Conservation (phyloP, 371 early-diverging fungal genomes). For the Parasitella parasitica region DNA sequence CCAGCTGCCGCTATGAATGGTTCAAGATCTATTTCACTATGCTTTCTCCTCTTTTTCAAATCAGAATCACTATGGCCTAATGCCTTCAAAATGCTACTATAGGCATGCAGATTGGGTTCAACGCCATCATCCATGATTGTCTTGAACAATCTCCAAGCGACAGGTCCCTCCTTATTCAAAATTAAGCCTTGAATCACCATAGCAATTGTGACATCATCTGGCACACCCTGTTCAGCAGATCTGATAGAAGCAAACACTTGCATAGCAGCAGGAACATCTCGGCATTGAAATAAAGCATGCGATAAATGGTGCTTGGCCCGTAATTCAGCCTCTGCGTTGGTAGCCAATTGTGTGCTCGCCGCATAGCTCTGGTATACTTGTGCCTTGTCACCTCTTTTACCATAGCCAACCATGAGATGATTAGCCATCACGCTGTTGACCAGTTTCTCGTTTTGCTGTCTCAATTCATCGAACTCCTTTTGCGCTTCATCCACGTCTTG, state of each 20-base stretch:
- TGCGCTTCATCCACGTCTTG: slow-evolving; percentile 25
- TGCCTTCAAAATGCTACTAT: slow-evolving; percentile 33
- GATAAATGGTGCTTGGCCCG: slow-evolving; percentile 29
- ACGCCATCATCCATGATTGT: slow-evolving; percentile 22
- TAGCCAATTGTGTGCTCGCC: background rate
- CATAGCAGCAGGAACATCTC: slow-evolving; percentile 42
- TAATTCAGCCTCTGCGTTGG: background rate
- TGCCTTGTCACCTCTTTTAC: slow-evolving; percentile 14
- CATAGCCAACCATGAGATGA: slow-evolving; percentile 34
- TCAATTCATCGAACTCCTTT: slow-evolving; percentile 25
- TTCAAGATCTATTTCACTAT: slow-evolving; percentile 5
- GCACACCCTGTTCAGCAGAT: slow-evolving; percentile 17
- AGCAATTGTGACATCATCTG: slow-evolving; percentile 43
- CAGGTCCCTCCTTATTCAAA: slow-evolving; percentile 31
- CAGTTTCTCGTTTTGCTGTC: slow-evolving; percentile 3
- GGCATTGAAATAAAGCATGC: slow-evolving; percentile 44
- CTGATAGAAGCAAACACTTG: slow-evolving; percentile 37
- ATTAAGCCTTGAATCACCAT: slow-evolving; percentile 46
- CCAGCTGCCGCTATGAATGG: slow-evolving; percentile 14
- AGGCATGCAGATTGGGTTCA: slow-evolving; percentile 37
- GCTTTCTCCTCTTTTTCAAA: slow-evolving; percentile 9
- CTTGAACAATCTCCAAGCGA: slow-evolving; percentile 45
- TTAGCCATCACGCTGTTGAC: slow-evolving; percentile 45
- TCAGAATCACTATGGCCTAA: slow-evolving; percentile 5
- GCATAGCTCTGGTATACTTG: background rate